These are phyloP conservation scores for Picochlorum sp. DNA, from an alignment of 139 green algal species.

Conservation along the genomic window DNA sequence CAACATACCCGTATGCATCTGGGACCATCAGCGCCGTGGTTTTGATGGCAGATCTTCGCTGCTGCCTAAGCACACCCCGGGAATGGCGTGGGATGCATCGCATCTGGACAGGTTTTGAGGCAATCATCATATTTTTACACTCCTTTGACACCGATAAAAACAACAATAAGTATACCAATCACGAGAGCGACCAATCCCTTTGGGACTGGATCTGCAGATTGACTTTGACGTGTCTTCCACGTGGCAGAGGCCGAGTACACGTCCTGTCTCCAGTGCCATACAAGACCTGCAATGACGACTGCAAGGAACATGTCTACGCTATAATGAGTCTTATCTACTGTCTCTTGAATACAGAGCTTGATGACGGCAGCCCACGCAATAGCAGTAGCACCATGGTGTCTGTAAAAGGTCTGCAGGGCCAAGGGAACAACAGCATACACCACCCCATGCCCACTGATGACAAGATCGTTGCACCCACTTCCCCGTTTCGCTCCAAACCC, in stretches of 20 bases:
- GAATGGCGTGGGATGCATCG: too few relatives aligned
- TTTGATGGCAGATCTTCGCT: not conserved
- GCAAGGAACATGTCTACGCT: constrained; percentile 75
- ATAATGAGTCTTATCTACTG: constrained; percentile 31
- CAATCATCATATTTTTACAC: constrained; percentile 6
- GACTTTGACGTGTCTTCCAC: constrained; percentile 4
- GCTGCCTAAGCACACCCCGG: too few relatives aligned
- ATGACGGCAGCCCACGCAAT: constrained; percentile 16
- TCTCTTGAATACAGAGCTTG: constrained; percentile 30
- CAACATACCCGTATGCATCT: constrained; percentile 13
- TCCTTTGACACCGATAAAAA: constrained; percentile 28
- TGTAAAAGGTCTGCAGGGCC: constrained; percentile 51
- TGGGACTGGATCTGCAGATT: constrained; percentile 19
- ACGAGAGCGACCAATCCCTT: constrained; percentile 20
- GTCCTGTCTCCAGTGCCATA: constrained; percentile 53
- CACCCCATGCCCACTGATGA: constrained; percentile 54
- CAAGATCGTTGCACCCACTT: constrained; percentile 74
- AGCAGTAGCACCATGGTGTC: not conserved
- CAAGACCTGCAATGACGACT: constrained; percentile 54
- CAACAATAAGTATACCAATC: constrained; percentile 17
- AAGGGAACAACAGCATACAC: constrained; percentile 58
- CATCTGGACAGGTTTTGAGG: too few relatives aligned
- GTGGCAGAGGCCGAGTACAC: constrained; percentile 38
- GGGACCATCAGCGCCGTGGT: constrained; percentile 7
- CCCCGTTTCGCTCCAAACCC: constrained; percentile 49